Percentiles rank a stretch among this genome's conserved stretches.
These are phyloP conservation scores for Colletotrichum sansevieriae DNA, from an alignment of 2,329 filamentous ascomycete species.

Conservation along the genomic window DNA sequence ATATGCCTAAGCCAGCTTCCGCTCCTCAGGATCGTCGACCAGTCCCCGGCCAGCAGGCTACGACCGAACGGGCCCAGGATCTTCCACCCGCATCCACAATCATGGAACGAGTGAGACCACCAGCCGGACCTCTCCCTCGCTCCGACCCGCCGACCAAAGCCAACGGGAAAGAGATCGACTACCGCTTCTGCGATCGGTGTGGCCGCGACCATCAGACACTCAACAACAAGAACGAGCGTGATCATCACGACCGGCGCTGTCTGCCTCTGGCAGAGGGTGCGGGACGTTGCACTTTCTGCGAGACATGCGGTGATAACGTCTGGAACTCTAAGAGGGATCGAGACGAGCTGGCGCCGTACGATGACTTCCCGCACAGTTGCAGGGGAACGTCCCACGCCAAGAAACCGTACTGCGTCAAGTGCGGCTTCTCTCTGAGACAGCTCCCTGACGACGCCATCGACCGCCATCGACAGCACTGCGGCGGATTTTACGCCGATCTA, in stretches of 20 bases:
- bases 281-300: slow-evolving; percentile 42
- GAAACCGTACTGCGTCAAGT: slow-evolving; percentile 41
- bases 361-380: slow-evolving; percentile 42
- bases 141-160: slow-evolving; percentile 36
- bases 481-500: slow-evolving; percentile 38
- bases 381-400: slow-evolving; percentile 12
- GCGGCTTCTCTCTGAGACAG: slow-evolving; percentile 34
- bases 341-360: slow-evolving; percentile 18
- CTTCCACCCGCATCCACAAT: slow-evolving; percentile 11
- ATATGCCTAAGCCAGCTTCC: background rate
- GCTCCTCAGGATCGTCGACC: background rate
- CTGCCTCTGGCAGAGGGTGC: slow-evolving; percentile 41
- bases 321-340: slow-evolving; percentile 37
- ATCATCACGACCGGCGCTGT: slow-evolving; percentile 43
- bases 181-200: slow-evolving; percentile 45
- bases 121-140: slow-evolving; percentile 25
- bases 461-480: slow-evolving; percentile 41
- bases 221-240: slow-evolving; percentile 37
- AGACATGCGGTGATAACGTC: slow-evolving; percentile 38
- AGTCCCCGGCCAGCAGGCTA: background rate
- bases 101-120: slow-evolving; percentile 16
- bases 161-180: slow-evolving; percentile 38
- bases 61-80: background rate
- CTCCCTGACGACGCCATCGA: slow-evolving; percentile 28
- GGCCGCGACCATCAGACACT: slow-evolving; percentile 43